Conservation (phyloP, 305 asterid species). For the Petunia hybrid region DNA sequence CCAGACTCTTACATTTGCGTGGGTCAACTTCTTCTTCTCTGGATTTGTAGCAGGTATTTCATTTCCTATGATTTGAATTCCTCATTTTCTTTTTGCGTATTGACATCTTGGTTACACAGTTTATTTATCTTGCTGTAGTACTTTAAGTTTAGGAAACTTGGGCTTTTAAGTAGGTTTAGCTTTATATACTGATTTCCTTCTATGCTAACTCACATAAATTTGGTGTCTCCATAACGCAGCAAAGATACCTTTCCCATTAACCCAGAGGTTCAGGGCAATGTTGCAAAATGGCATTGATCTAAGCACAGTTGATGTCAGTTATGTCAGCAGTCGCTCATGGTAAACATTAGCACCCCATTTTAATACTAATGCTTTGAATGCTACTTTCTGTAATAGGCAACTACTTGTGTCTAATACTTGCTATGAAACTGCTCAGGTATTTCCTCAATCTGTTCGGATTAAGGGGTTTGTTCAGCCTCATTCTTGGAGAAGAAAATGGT, state of each 20-base stretch:
- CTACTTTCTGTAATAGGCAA: neutral
- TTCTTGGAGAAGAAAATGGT: constrained; percentile 92
- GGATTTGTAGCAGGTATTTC: constrained; percentile 89
- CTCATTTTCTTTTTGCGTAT: constrained; percentile 5
- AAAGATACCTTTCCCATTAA: constrained; percentile 59
- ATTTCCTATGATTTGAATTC: constrained; percentile 31
- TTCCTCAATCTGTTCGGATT: constrained; percentile 90
- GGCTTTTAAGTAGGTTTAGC: neutral
- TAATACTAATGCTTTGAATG: constrained; percentile 27
- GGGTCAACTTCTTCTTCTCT: constrained; percentile 97
- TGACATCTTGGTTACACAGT: neutral
- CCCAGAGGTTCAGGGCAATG: constrained; percentile 68
- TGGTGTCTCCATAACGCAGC: constrained; percentile 41
- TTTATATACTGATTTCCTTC: constrained; percentile 14
- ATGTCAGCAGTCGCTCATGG: constrained; percentile 68
- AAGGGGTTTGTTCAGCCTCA: constrained; percentile 93
- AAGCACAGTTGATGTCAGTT: constrained; percentile 63
- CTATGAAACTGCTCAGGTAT: constrained; percentile 53
- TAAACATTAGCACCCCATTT: constrained; percentile 29
- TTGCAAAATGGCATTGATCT: constrained; percentile 60
- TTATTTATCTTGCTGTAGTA: neutral
- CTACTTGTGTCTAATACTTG: neutral
- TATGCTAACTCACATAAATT: constrained; percentile 37
- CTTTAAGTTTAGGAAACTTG: neutral
- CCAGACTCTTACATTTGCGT: constrained; percentile 92